phyloP scores from a whole-genome alignment of 164 flowering plant species.

The Dillenia suffruticosa region DNA sequence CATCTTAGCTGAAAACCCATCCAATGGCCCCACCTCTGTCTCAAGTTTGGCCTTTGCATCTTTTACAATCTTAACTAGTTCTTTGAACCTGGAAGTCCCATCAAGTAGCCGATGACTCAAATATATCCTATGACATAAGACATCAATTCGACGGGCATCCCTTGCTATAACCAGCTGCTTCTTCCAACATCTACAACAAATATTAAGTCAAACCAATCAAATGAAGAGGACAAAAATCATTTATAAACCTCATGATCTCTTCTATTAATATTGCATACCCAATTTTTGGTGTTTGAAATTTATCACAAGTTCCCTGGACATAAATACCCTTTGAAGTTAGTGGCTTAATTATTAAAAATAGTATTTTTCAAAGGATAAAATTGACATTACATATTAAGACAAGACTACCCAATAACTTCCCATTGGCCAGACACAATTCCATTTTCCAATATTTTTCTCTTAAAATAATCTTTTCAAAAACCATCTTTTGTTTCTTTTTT shows the following conservation, averaged over 20 bases:
- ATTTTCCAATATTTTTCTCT: too few relatives aligned
- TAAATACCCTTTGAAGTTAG: too few relatives aligned
- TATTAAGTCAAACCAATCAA: conserved; percentile 5
- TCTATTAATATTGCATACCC: too few relatives aligned
- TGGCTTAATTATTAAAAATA: too few relatives aligned
- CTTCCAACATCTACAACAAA: conserved; percentile 72
- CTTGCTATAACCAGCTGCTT: conserved; percentile 81
- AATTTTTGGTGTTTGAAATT: too few relatives aligned
- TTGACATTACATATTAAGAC: too few relatives aligned
- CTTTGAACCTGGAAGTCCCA: conserved; percentile 81
- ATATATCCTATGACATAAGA: conserved; percentile 79
- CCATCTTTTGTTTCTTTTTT: too few relatives aligned
- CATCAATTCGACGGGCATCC: conserved; percentile 92
- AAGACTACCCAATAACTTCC: too few relatives aligned
- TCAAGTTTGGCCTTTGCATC: conserved; percentile 83
- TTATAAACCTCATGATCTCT: not conserved
- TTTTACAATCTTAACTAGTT: conserved; percentile 55
- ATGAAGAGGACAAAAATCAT: conserved; percentile 4
- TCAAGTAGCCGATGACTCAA: conserved; percentile 82
- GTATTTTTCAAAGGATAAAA: too few relatives aligned
- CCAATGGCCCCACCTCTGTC: conserved; percentile 80
- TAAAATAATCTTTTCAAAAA: too few relatives aligned
- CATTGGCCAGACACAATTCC: too few relatives aligned
- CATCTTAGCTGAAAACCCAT: conserved; percentile 79
- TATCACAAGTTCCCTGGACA: too few relatives aligned